phyloP scores from a whole-genome alignment of 2,329 filamentous ascomycete genomes.

The Alternaria consortialis region DNA sequence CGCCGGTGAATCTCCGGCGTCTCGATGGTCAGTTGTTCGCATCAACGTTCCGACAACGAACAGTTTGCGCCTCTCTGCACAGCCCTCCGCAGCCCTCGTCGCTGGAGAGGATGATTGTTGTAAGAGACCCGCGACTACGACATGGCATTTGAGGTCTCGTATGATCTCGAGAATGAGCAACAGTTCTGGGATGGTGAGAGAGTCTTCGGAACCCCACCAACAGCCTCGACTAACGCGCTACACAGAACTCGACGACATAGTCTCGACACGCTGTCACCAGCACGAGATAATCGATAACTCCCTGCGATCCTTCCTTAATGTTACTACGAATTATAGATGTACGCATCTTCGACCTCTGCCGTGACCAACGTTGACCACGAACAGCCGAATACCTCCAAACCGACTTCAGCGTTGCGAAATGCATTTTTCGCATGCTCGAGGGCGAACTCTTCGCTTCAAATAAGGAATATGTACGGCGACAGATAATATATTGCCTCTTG shows the following conservation, averaged over 20 bases:
- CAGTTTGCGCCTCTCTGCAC: slow-evolving; percentile 30
- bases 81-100: slow-evolving; percentile 30
- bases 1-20: slow-evolving; percentile 33
- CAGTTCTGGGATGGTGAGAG: slow-evolving; percentile 87
- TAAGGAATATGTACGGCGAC: slow-evolving; percentile 85
- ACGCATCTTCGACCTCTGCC: slow-evolving; percentile 19
- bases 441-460: slow-evolving; percentile 78
- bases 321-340: slow-evolving; percentile 78
- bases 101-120: slow-evolving; percentile 50
- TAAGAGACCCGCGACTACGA: slow-evolving; percentile 48
- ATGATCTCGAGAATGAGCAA: slow-evolving; percentile 78
- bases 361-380: slow-evolving; percentile 32
- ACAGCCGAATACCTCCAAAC: slow-evolving; percentile 74
- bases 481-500: slow-evolving; percentile 90
- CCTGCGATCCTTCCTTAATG: slow-evolving; percentile 81
- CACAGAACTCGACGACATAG: slow-evolving; percentile 72
- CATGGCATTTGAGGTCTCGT: slow-evolving; percentile 74
- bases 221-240: slow-evolving; percentile 32
- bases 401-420: slow-evolving; percentile 81
- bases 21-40: slow-evolving; percentile 24
- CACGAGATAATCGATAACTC: slow-evolving; percentile 82
- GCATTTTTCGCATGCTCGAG: slow-evolving; percentile 79
- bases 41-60: slow-evolving; percentile 33
- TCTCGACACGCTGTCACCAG: slow-evolving; percentile 66
- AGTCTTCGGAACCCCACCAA: slow-evolving; percentile 36